Conservation (phyloP, 1,284 basidiomycete species). For the Singerocomus rubriflavus region DNA sequence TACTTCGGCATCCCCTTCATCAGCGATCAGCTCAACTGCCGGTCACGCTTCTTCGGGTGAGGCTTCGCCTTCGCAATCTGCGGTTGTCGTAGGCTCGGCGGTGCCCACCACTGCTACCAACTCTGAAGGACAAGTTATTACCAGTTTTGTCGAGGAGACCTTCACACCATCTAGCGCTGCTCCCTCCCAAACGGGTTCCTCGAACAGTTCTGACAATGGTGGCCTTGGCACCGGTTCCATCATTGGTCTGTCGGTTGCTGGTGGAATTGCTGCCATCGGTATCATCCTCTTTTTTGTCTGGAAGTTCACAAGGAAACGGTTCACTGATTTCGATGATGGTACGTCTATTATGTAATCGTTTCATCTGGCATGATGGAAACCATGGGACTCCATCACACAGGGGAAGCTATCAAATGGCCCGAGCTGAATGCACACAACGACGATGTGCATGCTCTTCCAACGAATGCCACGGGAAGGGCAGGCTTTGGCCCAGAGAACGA, state of each 20-base stretch:
- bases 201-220: constrained; percentile 12
- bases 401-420: constrained; percentile 84
- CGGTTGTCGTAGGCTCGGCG: constrained; percentile 7
- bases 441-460: constrained; percentile 61
- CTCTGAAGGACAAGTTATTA: constrained; percentile 25
- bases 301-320: constrained; percentile 79
- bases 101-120: constrained; percentile 27
- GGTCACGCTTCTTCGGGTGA: constrained; percentile 1
- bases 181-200: constrained; percentile 18
- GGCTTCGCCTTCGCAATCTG: background rate
- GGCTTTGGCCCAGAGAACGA: constrained; percentile 59
- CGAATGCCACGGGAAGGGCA: constrained; percentile 57
- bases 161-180: constrained; percentile 5
- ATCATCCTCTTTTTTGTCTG: constrained; percentile 72
- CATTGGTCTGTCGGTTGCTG: constrained; percentile 73
- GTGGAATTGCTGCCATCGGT: constrained; percentile 66
- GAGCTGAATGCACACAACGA: constrained; percentile 67
- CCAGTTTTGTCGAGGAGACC: constrained; percentile 10
- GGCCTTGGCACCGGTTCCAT: constrained; percentile 64
- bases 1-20: constrained; percentile 7
- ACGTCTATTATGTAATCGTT: constrained; percentile 35
- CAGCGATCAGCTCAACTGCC: constrained; percentile 1
- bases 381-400: constrained; percentile 37
- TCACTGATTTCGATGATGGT: constrained; percentile 74
- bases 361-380: constrained; percentile 6